Percentiles rank a stretch among this genome's conserved stretches.
These are phyloP conservation scores for Lotus japonicus DNA, from an alignment of 306 rosid species.

Conservation along the genomic window DNA sequence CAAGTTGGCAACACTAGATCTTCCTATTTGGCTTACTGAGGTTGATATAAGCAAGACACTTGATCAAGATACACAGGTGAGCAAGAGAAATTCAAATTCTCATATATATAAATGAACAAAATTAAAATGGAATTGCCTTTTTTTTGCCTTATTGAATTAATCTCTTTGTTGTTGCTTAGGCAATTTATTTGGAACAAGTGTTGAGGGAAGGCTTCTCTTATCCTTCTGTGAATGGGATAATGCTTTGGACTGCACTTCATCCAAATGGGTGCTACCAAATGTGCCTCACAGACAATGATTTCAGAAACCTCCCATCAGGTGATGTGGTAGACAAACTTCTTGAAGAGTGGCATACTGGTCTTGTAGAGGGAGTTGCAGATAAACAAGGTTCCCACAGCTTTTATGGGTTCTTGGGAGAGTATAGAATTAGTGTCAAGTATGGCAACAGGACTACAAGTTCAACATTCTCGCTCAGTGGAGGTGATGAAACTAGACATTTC, in stretches of 20 bases:
- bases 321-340: conserved; percentile 75
- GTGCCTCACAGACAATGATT: conserved; percentile 71
- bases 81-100: neutral
- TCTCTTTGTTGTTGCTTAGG: conserved; percentile 28
- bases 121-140: neutral
- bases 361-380: conserved; percentile 42
- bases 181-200: conserved; percentile 63
- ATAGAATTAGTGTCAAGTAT: conserved; percentile 33
- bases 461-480: conserved; percentile 51
- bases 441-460: conserved; percentile 39
- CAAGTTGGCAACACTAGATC: conserved; percentile 72
- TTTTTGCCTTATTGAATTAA: neutral
- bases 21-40: conserved; percentile 92
- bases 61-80: conserved; percentile 59
- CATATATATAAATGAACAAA: neutral
- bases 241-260: conserved; percentile 85
- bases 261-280: conserved; percentile 81
- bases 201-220: conserved; percentile 85
- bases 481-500: conserved; percentile 66
- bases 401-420: conserved; percentile 81
- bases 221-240: conserved; percentile 73
- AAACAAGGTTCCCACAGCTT: conserved; percentile 69
- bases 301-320: conserved; percentile 71
- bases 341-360: conserved; percentile 60
- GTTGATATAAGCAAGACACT: conserved; percentile 71